Conservation (phyloP, 2,329 filamentous ascomycete species). For the Xylariaceae sp. region DNA sequence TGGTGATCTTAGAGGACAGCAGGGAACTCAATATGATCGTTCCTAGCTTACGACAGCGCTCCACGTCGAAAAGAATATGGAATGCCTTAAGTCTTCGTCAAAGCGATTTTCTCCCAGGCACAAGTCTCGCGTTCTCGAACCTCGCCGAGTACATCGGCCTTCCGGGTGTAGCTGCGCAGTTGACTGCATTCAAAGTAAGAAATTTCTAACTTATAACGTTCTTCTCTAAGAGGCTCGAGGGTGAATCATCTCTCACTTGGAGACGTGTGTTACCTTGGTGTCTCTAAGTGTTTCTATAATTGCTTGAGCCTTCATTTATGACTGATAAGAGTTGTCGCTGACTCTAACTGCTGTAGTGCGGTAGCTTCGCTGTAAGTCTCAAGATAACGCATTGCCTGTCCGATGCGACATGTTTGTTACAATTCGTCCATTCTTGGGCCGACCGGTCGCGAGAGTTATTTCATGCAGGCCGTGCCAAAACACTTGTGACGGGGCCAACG, state of each 20-base stretch:
- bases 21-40: constrained; percentile 41
- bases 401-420: constrained; percentile 51
- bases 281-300: no score
- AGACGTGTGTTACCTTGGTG: no score
- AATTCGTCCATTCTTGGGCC: constrained; percentile 53
- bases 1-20: constrained; percentile 43
- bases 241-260: no score
- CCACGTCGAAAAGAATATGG: constrained; percentile 41
- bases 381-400: constrained; percentile 52
- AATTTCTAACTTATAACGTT: not conserved
- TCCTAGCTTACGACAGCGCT: constrained; percentile 35
- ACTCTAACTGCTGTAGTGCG: constrained; percentile 44
- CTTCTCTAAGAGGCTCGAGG: no score
- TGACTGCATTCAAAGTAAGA: constrained; percentile 37
- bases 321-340: not conserved
- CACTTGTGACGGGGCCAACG: not conserved
- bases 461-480: not conserved
- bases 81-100: constrained; percentile 45
- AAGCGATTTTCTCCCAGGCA: constrained; percentile 43
- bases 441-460: constrained; percentile 36
- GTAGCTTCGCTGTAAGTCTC: constrained; percentile 51
- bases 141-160: constrained; percentile 39
- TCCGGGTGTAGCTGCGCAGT: constrained; percentile 46
- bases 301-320: no score
- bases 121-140: constrained; percentile 44